Evolutionary conservation across 108 stramenopile species (phyloP).

Genomic region (Cyclotella kingstonii): DNA sequence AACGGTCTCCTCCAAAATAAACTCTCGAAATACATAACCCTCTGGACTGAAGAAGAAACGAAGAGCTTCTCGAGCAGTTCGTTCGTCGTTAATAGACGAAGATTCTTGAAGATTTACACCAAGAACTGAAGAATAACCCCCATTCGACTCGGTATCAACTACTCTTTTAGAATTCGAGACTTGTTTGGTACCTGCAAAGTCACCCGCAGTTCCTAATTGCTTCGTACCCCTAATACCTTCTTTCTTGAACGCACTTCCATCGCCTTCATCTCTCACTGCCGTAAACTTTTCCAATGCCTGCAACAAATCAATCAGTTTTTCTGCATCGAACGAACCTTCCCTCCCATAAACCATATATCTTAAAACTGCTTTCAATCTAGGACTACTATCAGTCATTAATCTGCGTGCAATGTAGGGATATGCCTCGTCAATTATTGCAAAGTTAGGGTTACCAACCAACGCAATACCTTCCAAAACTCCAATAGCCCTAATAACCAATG

Average conservation of each 20-base stretch:
- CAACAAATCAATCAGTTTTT: constrained; percentile 89
- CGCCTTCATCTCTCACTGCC: constrained; percentile 77
- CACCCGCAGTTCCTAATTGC: constrained; percentile 71
- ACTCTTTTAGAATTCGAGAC: constrained; percentile 49
- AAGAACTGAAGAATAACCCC: constrained; percentile 17
- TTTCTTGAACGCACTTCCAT: constrained; percentile 82
- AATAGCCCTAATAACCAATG: constrained; percentile 91
- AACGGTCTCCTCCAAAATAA: constrained; percentile 87
- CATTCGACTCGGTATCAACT: constrained; percentile 1
- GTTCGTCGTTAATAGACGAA: constrained; percentile 51
- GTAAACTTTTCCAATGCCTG: constrained; percentile 88
- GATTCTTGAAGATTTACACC: constrained; percentile 24
- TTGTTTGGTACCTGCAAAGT: constrained; percentile 64
- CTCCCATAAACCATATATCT: constrained; percentile 95
- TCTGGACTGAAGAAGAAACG: constrained; percentile 92
- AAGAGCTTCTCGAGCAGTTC: constrained; percentile 82
- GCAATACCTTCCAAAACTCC: constrained; percentile 94
- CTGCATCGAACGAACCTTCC: constrained; percentile 88
- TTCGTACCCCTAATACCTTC: constrained; percentile 77
- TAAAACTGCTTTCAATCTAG: constrained; percentile 78
- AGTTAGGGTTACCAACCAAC: constrained; percentile 90
- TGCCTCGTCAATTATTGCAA: constrained; percentile 94
- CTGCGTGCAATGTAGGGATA: constrained; percentile 92
- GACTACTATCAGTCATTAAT: constrained; percentile 87
- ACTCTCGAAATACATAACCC: constrained; percentile 88